These are phyloP conservation scores for Mallotus repandus DNA, from an alignment of 441 rosid genomes.

Conservation along the genomic window DNA sequence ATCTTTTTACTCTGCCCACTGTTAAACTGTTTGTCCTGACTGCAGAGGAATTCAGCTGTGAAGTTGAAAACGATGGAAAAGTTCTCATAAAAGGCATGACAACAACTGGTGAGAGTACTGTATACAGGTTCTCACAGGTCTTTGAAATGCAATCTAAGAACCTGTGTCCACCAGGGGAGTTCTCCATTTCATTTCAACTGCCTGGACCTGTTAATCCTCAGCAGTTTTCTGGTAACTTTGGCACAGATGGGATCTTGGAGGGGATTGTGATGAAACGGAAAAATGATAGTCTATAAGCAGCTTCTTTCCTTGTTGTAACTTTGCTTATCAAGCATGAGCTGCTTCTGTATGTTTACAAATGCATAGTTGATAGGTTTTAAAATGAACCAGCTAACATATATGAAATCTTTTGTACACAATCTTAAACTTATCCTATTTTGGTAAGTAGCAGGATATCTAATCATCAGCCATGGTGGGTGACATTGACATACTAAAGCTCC, in stretches of 20 bases:
- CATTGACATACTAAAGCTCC: too few species aligned
- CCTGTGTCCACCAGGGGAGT: conserved; percentile 62
- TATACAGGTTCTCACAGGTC: conserved; percentile 38
- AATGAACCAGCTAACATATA: not conserved
- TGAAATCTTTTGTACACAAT: not conserved
- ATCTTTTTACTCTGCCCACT: not conserved
- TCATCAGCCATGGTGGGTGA: too few species aligned
- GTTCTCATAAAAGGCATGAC: conserved; percentile 62
- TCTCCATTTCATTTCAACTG: conserved; percentile 55
- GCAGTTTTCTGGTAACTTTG: conserved; percentile 52
- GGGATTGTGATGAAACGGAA: conserved; percentile 57
- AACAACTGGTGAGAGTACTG: conserved; percentile 57
- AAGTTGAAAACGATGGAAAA: conserved; percentile 50
- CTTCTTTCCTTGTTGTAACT: conserved; percentile 1
- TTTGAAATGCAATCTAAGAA: conserved; percentile 59
- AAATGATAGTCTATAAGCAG: not conserved
- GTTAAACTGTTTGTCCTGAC: not conserved
- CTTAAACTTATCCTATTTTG: too few species aligned
- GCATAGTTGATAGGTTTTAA: not conserved
- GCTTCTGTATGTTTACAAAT: not conserved
- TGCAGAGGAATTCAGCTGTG: conserved; percentile 64
- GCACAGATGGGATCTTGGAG: conserved; percentile 61
- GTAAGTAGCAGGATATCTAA: too few species aligned
- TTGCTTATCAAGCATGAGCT: conserved; percentile 4
- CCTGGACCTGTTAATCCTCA: conserved; percentile 69